Evolutionary conservation across 495 filamentous ascomycete species (phyloP).

Genomic region (Penicillium malachiteum): DNA sequence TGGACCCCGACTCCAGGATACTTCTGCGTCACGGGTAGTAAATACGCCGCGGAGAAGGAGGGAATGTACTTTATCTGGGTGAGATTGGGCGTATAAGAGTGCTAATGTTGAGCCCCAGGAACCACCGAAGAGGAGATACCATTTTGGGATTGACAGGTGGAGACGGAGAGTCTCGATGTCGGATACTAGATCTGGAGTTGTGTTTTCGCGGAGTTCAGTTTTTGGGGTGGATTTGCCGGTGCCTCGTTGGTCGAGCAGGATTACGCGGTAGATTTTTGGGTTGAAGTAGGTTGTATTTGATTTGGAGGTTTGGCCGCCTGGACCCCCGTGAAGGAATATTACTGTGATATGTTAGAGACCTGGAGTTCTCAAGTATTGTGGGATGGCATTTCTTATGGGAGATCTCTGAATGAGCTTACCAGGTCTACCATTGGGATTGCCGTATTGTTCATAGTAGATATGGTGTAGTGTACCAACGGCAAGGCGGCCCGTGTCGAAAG

Average conservation of each 20-base stretch:
- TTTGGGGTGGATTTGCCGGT: constrained; percentile 39
- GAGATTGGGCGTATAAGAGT: constrained; percentile 40
- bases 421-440: constrained; percentile 32
- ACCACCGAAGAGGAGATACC: constrained; percentile 49
- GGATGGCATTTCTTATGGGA: background rate
- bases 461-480: constrained; percentile 37
- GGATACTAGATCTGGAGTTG: constrained; percentile 38
- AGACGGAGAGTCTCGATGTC: constrained; percentile 44
- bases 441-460: constrained; percentile 47
- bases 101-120: constrained; percentile 48
- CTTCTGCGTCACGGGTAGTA: constrained; percentile 29
- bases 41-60: constrained; percentile 45
- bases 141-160: constrained; percentile 42
- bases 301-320: constrained; percentile 37
- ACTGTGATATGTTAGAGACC: constrained; percentile 13
- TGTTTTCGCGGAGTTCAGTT: constrained; percentile 43
- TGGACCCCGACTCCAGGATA: constrained; percentile 25
- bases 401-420: constrained; percentile 7
- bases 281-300: constrained; percentile 43
- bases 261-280: constrained; percentile 40
- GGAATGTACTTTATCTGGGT: constrained; percentile 34
- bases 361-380: background rate
- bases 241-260: constrained; percentile 51
- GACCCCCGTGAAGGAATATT: constrained; percentile 47
- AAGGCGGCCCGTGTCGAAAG: constrained; percentile 29